phyloP scores from a whole-genome alignment of 2,329 filamentous ascomycete genomes.

The Intubia oerlemansii region DNA sequence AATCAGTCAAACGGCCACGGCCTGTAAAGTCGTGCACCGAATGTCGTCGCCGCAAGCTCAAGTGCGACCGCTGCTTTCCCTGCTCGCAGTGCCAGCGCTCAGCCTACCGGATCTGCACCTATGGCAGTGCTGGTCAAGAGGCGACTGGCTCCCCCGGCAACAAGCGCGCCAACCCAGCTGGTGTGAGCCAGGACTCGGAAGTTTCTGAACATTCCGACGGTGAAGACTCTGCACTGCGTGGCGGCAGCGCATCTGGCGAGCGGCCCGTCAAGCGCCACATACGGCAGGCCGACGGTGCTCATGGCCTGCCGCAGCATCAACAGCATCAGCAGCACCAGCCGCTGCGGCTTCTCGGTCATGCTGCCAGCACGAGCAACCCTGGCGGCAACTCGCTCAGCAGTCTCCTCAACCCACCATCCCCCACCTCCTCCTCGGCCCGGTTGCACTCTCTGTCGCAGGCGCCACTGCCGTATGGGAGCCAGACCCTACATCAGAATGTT shows the following conservation, averaged over 20 bases:
- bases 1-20: conserved; percentile 27
- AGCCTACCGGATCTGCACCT: conserved; percentile 26
- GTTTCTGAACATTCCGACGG: too few species aligned
- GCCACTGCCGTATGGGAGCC: too few species aligned
- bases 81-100: conserved; percentile 38
- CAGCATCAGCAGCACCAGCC: too few species aligned
- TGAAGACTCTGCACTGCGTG: too few species aligned
- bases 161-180: too few species aligned
- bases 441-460: too few species aligned
- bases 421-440: neutral
- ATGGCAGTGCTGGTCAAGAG: too few species aligned
- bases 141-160: too few species aligned
- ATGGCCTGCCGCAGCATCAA: neutral
- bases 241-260: conserved; percentile 11
- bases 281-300: conserved; percentile 1
- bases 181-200: too few species aligned
- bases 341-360: too few species aligned
- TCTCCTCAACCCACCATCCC: conserved; percentile 7
- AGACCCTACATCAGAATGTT: too few species aligned
- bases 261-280: conserved; percentile 18
- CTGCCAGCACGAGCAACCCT: too few species aligned
- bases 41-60: conserved; percentile 34
- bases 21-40: conserved; percentile 35
- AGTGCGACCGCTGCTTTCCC: conserved; percentile 32
- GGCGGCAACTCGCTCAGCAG: conserved; percentile 6